These are phyloP conservation scores for Podospora pseudocomata DNA, from an alignment of 495 filamentous ascomycete species.

Conservation along the genomic window DNA sequence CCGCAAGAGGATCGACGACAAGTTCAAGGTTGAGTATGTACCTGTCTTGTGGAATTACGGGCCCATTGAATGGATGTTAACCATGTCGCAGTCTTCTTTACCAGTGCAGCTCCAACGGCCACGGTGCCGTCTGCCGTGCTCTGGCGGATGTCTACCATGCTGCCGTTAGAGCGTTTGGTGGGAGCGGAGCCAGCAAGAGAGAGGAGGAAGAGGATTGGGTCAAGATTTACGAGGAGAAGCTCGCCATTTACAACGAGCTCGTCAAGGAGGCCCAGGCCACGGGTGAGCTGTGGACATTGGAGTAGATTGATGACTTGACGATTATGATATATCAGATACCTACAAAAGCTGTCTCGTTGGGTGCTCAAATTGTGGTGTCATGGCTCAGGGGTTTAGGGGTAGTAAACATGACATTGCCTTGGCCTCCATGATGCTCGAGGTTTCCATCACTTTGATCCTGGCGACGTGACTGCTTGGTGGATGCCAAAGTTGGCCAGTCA, in stretches of 20 bases:
- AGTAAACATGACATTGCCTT: too few species aligned
- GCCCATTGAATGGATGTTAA: neutral
- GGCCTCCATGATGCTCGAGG: too few species aligned
- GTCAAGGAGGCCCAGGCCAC: constrained; percentile 30
- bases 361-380: too few species aligned
- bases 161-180: constrained; percentile 43
- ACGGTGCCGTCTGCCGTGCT: constrained; percentile 27
- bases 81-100: constrained; percentile 34
- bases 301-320: constrained; percentile 2
- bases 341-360: too few species aligned
- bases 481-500: too few species aligned
- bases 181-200: constrained; percentile 22
- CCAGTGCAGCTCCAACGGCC: constrained; percentile 24
- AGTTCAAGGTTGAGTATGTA: constrained; percentile 43
- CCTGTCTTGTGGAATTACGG: too few species aligned
- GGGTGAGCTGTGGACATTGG: constrained; percentile 25
- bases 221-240: constrained; percentile 32
- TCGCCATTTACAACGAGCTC: constrained; percentile 31
- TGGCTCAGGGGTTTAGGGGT: too few species aligned
- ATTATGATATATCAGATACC: neutral
- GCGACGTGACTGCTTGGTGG: too few species aligned
- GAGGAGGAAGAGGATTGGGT: constrained; percentile 28
- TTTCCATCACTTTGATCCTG: too few species aligned
- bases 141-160: constrained; percentile 45
- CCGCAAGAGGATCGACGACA: constrained; percentile 40